phyloP scores from a whole-genome alignment of 202 grass and related monocot genomes.

The Carex arenaria region DNA sequence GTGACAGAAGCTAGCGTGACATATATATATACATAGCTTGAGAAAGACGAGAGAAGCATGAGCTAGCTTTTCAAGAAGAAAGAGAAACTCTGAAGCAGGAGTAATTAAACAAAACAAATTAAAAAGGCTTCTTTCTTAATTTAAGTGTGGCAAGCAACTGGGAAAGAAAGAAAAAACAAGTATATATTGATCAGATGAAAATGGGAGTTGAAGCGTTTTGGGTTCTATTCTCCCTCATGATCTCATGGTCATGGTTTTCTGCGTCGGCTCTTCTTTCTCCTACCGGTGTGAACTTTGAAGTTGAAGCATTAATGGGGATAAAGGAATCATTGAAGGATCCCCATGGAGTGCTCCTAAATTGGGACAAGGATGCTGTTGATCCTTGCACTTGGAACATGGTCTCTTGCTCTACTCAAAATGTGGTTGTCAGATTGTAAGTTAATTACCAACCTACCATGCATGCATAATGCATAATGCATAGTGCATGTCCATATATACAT shows the following conservation, averaged over 20 bases:
- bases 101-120: neutral
- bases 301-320: constrained; percentile 67
- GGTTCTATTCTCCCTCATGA: constrained; percentile 1
- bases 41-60: constrained; percentile 19
- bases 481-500: no score
- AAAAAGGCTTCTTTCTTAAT: neutral
- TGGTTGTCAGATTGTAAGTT: constrained; percentile 56
- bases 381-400: constrained; percentile 74
- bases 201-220: constrained; percentile 4
- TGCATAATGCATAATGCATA: no score
- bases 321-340: constrained; percentile 77
- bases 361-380: constrained; percentile 78
- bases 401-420: constrained; percentile 53
- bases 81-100: constrained; percentile 26
- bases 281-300: constrained; percentile 68
- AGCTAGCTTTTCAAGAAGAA: constrained; percentile 7
- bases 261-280: constrained; percentile 53
- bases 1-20: neutral
- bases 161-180: constrained; percentile 19
- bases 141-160: constrained; percentile 4
- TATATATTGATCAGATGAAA: neutral
- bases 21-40: neutral
- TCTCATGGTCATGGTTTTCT: constrained; percentile 15
- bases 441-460: no score
- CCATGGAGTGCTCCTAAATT: constrained; percentile 54